Evolutionary conservation across 345 rosid species (phyloP).

Genomic region (Salix purpurea): DNA sequence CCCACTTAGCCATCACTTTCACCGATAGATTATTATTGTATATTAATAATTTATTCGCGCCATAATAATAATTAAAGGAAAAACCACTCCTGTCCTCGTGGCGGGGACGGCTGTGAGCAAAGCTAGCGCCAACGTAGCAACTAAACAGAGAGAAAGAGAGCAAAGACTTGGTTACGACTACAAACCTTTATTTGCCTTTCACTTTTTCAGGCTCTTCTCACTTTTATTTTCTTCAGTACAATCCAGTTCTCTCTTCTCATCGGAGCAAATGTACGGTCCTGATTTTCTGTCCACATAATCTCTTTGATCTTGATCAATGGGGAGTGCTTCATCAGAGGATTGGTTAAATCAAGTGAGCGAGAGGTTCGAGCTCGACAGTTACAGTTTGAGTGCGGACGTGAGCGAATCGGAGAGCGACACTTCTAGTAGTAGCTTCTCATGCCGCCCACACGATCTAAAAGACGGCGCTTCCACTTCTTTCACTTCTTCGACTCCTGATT

Average conservation of each 20-base stretch:
- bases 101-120: constrained; percentile 21
- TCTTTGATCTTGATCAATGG: constrained; percentile 16
- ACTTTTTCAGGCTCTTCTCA: not conserved
- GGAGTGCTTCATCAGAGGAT: constrained; percentile 27
- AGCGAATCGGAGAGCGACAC: constrained; percentile 31
- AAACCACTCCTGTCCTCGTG: not conserved
- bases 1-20: no score
- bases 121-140: not conserved
- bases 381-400: constrained; percentile 32
- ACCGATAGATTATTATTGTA: not conserved
- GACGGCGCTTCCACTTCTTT: constrained; percentile 14
- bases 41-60: constrained; percentile 3
- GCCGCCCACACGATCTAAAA: not conserved
- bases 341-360: constrained; percentile 21
- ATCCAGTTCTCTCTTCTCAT: not conserved
- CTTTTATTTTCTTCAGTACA: not conserved
- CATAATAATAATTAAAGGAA: not conserved
- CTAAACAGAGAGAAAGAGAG: not conserved
- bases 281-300: not conserved
- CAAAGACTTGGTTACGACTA: not conserved
- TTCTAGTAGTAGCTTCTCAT: constrained; percentile 14
- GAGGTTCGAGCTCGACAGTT: constrained; percentile 22
- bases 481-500: constrained; percentile 13
- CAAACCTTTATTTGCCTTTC: constrained; percentile 3
- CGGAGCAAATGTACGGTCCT: not conserved